A percentile compares a stretch with the other conserved stretches of the same genome.
These are phyloP conservation scores for Testicularia cyperi DNA, from an alignment of 1,284 basidiomycete species.

Conservation along the genomic window DNA sequence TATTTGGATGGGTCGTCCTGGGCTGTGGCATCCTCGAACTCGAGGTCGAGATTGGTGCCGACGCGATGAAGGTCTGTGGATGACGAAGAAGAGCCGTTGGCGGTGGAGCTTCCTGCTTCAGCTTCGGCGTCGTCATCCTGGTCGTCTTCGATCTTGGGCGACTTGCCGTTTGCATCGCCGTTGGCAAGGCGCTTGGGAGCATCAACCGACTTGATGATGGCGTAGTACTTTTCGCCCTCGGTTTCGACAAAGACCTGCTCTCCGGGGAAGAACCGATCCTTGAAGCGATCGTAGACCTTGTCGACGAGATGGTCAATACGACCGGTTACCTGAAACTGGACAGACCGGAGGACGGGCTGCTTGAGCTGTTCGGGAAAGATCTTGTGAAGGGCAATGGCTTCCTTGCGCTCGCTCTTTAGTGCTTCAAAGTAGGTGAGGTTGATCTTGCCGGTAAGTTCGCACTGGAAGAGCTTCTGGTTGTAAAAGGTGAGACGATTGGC, in stretches of 20 bases:
- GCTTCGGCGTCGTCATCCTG: conserved; percentile 6
- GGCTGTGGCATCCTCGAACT: conserved; percentile 71
- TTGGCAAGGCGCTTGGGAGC: conserved; percentile 63
- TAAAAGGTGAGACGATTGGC: conserved; percentile 89
- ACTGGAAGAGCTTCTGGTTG: conserved; percentile 86
- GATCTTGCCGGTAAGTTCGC: conserved; percentile 90
- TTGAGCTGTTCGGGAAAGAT: conserved; percentile 91
- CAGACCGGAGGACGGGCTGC: conserved; percentile 80
- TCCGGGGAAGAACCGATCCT: conserved; percentile 85
- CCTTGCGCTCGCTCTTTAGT: conserved; percentile 82
- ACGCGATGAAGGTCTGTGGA: conserved; percentile 65
- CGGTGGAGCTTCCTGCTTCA: neutral
- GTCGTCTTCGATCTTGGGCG: neutral
- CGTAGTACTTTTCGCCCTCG: conserved; percentile 68
- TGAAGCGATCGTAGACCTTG: conserved; percentile 89
- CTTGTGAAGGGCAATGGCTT: conserved; percentile 81
- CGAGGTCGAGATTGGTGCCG: conserved; percentile 76
- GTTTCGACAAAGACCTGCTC: conserved; percentile 65
- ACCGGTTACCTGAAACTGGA: conserved; percentile 89
- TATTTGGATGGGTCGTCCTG: conserved; percentile 81
- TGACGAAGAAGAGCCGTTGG: too few species aligned
- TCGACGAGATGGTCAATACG: conserved; percentile 92
- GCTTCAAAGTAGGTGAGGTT: conserved; percentile 92
- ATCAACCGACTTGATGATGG: conserved; percentile 73
- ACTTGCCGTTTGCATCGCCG: neutral